Evolutionary conservation across 495 filamentous ascomycete species (phyloP), one percentile per base, ranked within the genome.

Genomic region (Tuber borchii): DNA sequence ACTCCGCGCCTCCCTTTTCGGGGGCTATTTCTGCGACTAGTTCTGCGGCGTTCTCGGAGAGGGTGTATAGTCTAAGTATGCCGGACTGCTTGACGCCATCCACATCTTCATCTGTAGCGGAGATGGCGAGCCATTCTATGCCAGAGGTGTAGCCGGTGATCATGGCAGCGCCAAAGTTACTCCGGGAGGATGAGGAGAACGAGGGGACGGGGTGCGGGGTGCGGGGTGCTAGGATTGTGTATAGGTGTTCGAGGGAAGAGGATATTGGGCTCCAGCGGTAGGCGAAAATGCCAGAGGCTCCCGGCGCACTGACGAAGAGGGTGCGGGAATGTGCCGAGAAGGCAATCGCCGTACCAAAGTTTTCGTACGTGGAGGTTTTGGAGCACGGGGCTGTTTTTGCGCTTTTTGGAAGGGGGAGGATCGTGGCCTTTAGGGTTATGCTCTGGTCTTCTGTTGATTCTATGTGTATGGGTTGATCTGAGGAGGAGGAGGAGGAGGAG

Each of bases 251-350:
- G 17, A 46, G 65, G 10, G 7, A 39, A 40, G 75, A 71, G 2
- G 8, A 2, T 16, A 31, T 22, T 46, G 26, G 46, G 17, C 20
- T 22, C 37, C 78, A 70, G 16, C 61, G n/a, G 26, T 79, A 81
- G 0, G 42, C 78, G 45, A 75, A 83, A 1, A 81, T 73, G 0
- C 70, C 71, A 0, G 48, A 73, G 7, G 71, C 76, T 2, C 81
- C 81, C 4, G 81, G 81, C 7, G 81, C 80, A 3, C 81, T 71
- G 31, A 83, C 45, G 7, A 81, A 74, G 1, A 83, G 75, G 0
- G 74, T 80, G 12, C 31, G 65, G 0, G 74, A 70, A 20, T 22
- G 7, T 0, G 68, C 16, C 0, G 74, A 40, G 45, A 81, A 70
- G 10, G 73, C 12, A 1, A 76, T 65, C 1, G 78, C 20, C n/a